These are phyloP conservation scores for Santalum album DNA, from an alignment of 164 flowering plant species.

Conservation along the genomic window DNA sequence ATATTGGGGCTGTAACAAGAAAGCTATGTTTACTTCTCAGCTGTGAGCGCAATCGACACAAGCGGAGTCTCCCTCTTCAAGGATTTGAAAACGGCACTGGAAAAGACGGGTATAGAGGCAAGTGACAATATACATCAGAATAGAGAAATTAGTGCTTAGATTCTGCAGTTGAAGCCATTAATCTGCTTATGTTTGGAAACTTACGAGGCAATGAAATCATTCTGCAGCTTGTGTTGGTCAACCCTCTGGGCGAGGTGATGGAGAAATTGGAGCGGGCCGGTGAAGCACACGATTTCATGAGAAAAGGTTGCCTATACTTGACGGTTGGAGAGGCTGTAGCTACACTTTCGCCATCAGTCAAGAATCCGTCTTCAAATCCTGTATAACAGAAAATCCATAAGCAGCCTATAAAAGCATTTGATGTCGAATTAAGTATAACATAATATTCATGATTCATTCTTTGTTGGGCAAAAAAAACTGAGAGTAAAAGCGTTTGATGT, in stretches of 20 bases:
- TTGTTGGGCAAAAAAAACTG: not conserved
- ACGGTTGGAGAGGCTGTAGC: slow-evolving; percentile 80
- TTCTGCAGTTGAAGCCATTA: too few species aligned
- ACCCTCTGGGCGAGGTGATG: slow-evolving; percentile 75
- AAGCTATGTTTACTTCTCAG: slow-evolving; percentile 22
- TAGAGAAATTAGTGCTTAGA: too few species aligned
- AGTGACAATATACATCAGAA: slow-evolving; percentile 5
- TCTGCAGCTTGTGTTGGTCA: slow-evolving; percentile 71
- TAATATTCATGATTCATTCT: too few species aligned
- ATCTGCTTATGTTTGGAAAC: too few species aligned
- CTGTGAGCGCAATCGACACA: slow-evolving; percentile 73
- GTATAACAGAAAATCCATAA: slow-evolving; percentile 1
- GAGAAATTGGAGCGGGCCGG: slow-evolving; percentile 59
- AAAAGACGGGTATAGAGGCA: slow-evolving; percentile 52
- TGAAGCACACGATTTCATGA: slow-evolving; percentile 26
- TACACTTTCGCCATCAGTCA: slow-evolving; percentile 36
- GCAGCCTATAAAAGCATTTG: too few species aligned
- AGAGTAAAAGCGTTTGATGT: too few species aligned
- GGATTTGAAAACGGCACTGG: slow-evolving; percentile 48
- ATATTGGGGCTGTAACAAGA: too few species aligned
- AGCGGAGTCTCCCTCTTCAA: slow-evolving; percentile 56
- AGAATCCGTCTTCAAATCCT: slow-evolving; percentile 20
- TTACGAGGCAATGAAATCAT: not conserved
- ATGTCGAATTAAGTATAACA: too few species aligned
- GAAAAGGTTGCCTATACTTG: slow-evolving; percentile 49